Evolutionary conservation across 2,329 filamentous ascomycete species (phyloP).

Genomic region (Fusarium multiceps): DNA sequence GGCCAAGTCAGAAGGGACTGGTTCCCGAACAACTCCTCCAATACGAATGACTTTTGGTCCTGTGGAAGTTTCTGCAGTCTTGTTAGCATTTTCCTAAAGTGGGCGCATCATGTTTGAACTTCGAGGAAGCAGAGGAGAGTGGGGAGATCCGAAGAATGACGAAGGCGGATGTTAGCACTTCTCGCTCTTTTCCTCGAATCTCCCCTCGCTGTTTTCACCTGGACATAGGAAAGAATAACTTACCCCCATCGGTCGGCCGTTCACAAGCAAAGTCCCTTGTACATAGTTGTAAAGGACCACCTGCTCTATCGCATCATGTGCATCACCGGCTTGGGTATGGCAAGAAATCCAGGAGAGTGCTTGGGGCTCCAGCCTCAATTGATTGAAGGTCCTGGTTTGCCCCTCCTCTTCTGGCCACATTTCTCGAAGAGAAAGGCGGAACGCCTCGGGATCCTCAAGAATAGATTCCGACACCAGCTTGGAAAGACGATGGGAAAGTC

Average conservation of each 20-base stretch:
- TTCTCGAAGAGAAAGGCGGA: constrained; percentile 33
- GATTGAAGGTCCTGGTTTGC: constrained; percentile 17
- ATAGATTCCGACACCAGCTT: constrained; percentile 20
- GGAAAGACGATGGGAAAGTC: constrained; percentile 34
- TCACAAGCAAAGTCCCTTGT: constrained; percentile 49
- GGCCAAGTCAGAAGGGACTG: constrained; percentile 63
- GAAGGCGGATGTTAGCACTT: too few relatives aligned
- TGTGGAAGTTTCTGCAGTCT: constrained; percentile 59
- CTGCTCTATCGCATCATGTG: constrained; percentile 13
- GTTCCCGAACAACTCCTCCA: constrained; percentile 65
- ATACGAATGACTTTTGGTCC: constrained; percentile 52
- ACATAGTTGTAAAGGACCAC: constrained; percentile 50
- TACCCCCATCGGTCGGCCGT: constrained; percentile 48
- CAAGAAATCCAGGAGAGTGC: constrained; percentile 34
- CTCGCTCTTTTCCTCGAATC: too few relatives aligned
- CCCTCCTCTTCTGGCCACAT: constrained; percentile 40
- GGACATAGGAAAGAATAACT: not conserved
- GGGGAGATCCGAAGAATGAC: too few relatives aligned
- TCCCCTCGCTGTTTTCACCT: too few relatives aligned
- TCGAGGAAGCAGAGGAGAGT: too few relatives aligned
- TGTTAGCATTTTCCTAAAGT: too few relatives aligned
- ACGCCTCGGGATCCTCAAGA: constrained; percentile 15
- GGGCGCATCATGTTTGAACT: too few relatives aligned
- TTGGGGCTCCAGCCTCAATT: not conserved
- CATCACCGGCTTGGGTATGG: constrained; percentile 8